These are phyloP conservation scores for Apiospora hydei DNA, from an alignment of 2,329 filamentous ascomycete species.

Conservation along the genomic window DNA sequence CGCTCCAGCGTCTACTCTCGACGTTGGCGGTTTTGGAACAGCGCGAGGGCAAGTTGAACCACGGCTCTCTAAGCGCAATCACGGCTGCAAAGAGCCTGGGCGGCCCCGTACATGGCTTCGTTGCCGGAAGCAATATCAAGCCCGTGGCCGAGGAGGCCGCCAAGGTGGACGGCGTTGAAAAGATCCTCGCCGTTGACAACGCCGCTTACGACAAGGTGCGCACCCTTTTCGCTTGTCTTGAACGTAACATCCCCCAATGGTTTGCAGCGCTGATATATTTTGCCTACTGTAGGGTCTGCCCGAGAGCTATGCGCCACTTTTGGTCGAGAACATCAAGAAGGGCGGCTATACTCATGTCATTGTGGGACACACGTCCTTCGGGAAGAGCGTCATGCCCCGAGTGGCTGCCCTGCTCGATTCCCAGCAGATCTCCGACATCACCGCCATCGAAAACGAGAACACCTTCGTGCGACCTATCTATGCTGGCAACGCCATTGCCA, in stretches of 20 bases:
- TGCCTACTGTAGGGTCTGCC: constrained; percentile 73
- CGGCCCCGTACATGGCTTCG: constrained; percentile 83
- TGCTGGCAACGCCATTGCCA: constrained; percentile 95
- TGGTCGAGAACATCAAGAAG: constrained; percentile 97
- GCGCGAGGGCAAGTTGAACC: constrained; percentile 84
- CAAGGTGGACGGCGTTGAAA: constrained; percentile 89
- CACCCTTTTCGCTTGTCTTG: too few species aligned
- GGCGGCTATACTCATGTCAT: constrained; percentile 93
- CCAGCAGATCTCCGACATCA: constrained; percentile 95
- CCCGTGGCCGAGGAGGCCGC: constrained; percentile 81
- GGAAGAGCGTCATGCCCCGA: constrained; percentile 91
- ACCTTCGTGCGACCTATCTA: constrained; percentile 98
- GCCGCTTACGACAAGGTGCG: constrained; percentile 89
- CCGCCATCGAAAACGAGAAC: constrained; percentile 83
- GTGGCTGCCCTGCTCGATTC: constrained; percentile 90
- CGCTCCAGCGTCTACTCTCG: constrained; percentile 76
- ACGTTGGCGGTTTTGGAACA: constrained; percentile 94
- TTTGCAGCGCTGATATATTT: constrained; percentile 3
- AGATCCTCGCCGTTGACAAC: constrained; percentile 89
- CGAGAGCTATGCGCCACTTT: constrained; percentile 91
- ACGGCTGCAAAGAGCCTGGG: constrained; percentile 88
- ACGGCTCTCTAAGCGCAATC: constrained; percentile 82
- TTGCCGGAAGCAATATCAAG: constrained; percentile 83
- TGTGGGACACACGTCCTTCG: constrained; percentile 91
- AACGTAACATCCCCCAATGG: background rate